Evolutionary conservation across 306 rosid genomes (phyloP).

Genomic region (Astragalus glycyphyllos): DNA sequence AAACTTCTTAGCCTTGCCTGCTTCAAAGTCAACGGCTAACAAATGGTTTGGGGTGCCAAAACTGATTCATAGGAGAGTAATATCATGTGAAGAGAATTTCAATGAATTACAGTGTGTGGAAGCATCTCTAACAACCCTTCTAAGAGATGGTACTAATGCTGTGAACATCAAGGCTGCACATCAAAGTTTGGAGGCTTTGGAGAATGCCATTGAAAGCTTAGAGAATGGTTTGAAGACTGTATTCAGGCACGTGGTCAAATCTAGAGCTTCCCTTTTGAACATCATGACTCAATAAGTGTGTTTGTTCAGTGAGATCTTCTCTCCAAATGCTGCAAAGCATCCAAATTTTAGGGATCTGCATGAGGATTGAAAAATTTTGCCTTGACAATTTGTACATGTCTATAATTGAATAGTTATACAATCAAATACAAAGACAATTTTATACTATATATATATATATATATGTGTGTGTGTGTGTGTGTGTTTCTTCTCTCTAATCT

Average conservation of each 20-base stretch:
- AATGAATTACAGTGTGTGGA: conserved; percentile 27
- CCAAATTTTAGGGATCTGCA: not conserved
- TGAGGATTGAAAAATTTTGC: conserved; percentile 22
- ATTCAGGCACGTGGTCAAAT: conserved; percentile 62
- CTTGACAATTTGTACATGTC: conserved; percentile 30
- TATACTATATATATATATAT: not conserved
- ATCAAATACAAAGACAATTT: conserved; percentile 19
- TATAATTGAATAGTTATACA: conserved; percentile 16
- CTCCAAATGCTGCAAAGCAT: conserved; percentile 6
- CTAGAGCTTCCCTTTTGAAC: conserved; percentile 67
- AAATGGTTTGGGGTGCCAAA: not conserved
- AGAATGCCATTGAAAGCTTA: conserved; percentile 55
- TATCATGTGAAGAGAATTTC: conserved; percentile 10
- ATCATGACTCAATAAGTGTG: conserved; percentile 56
- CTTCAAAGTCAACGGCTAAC: conserved; percentile 22
- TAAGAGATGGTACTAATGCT: conserved; percentile 23
- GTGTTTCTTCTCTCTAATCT: not conserved
- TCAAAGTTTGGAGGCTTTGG: conserved; percentile 54
- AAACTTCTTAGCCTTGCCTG: conserved; percentile 2
- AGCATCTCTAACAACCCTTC: conserved; percentile 14
- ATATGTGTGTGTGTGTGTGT: too few species aligned
- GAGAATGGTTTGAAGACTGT: conserved; percentile 58
- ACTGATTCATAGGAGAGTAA: conserved; percentile 11
- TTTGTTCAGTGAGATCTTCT: not conserved
- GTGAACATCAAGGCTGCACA: conserved; percentile 45